Percentiles rank a stretch among this genome's conserved stretches.
Evolutionary conservation across 1,284 basidiomycete species (phyloP).

Genomic region (Boletus hoseneyae): DNA sequence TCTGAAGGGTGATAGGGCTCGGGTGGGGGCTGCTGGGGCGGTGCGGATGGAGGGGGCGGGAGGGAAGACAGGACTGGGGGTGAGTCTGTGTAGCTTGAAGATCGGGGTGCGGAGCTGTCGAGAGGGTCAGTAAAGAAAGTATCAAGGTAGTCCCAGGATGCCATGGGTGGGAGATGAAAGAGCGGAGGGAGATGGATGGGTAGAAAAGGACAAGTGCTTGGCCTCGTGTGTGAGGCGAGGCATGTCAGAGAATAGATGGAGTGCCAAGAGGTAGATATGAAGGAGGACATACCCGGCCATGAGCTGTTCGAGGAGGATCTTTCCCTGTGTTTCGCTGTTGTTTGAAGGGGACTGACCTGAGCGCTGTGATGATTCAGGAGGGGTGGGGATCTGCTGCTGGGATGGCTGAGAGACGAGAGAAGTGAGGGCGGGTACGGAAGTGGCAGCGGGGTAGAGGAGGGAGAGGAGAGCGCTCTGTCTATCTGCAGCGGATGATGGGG

Average conservation of each 20-base stretch:
- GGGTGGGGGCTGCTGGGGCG: slow-evolving; percentile 35
- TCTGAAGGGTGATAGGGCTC: slow-evolving; percentile 31
- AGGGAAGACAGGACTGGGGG: slow-evolving; percentile 38
- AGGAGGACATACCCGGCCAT: slow-evolving; percentile 66
- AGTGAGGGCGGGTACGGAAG: slow-evolving; percentile 28
- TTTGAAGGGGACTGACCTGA: slow-evolving; percentile 49
- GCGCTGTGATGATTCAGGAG: slow-evolving; percentile 56
- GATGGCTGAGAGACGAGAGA: slow-evolving; percentile 30
- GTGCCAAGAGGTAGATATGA: neutral
- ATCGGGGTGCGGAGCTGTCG: slow-evolving; percentile 48
- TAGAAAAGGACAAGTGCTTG: slow-evolving; percentile 20
- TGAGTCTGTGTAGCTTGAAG: slow-evolving; percentile 55
- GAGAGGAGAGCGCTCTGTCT: slow-evolving; percentile 71
- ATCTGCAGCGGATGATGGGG: slow-evolving; percentile 48
- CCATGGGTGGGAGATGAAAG: slow-evolving; percentile 21
- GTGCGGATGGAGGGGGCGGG: slow-evolving; percentile 45
- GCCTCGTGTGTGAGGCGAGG: slow-evolving; percentile 32
- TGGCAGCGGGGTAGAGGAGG: slow-evolving; percentile 52
- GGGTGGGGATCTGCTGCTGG: slow-evolving; percentile 62
- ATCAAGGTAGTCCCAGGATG: slow-evolving; percentile 33
- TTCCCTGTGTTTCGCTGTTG: slow-evolving; percentile 63
- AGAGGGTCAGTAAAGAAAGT: slow-evolving; percentile 28
- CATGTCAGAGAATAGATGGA: neutral
- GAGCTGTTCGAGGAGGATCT: slow-evolving; percentile 71
- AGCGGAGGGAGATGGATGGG: neutral